Percentiles rank a stretch among this genome's conserved stretches.
phyloP scores from a whole-genome alignment of 805 yeast genomes.

The Saccharomycopsis sp. region DNA sequence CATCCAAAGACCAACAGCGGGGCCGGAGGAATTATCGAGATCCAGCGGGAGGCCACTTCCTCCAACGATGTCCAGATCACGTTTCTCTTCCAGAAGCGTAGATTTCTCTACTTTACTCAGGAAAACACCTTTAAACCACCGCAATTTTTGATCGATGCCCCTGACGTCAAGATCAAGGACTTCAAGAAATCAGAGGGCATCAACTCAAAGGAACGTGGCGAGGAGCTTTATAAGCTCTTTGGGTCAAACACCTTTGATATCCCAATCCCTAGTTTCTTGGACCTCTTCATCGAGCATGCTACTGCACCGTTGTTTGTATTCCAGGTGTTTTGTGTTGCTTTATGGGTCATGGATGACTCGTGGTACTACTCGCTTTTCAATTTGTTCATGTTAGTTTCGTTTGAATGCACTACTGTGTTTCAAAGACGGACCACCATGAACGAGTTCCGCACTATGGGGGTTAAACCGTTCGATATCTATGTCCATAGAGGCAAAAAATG shows the following conservation, averaged over 20 bases:
- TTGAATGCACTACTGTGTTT: constrained; percentile 90
- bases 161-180: constrained; percentile 43
- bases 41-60: constrained; percentile 47
- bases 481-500: constrained; percentile 68
- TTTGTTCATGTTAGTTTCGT: constrained; percentile 83
- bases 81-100: constrained; percentile 86
- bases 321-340: constrained; percentile 90
- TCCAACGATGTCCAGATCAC: constrained; percentile 59
- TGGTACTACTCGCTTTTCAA: constrained; percentile 95
- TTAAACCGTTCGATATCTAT: constrained; percentile 78
- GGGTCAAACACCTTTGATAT: constrained; percentile 90
- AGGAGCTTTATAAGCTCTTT: constrained; percentile 46
- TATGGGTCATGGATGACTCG: constrained; percentile 94
- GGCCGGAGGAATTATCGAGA: constrained; percentile 66
- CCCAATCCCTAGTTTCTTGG: constrained; percentile 87
- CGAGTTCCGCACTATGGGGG: constrained; percentile 96
- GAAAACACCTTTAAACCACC: constrained; percentile 70
- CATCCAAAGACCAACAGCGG: constrained; percentile 85
- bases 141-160: constrained; percentile 56
- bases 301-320: constrained; percentile 97
- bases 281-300: constrained; percentile 93
- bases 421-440: constrained; percentile 92
- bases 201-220: constrained; percentile 26
- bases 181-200: constrained; percentile 37
- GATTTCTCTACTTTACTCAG: constrained; percentile 63